These are phyloP conservation scores for Apiospora aurea DNA, from an alignment of 2,329 filamentous ascomycete species.

Conservation along the genomic window DNA sequence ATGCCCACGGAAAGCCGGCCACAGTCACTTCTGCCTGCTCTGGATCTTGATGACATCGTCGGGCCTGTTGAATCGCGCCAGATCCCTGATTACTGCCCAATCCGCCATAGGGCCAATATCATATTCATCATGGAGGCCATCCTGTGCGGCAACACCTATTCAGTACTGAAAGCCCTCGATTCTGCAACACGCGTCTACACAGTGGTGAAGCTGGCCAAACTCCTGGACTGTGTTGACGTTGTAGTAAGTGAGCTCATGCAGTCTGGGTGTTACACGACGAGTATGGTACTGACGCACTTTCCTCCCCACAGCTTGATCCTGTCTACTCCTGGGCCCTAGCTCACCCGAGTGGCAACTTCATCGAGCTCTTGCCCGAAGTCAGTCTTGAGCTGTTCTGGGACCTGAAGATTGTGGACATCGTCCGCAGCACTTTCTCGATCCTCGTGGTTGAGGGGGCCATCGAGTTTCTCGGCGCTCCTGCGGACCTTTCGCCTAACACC, in stretches of 20 bases:
- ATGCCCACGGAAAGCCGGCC: neutral
- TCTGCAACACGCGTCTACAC: constrained; percentile 73
- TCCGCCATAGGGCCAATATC: constrained; percentile 69
- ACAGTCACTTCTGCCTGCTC: constrained; percentile 10
- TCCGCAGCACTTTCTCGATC: constrained; percentile 61
- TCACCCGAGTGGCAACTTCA: constrained; percentile 61
- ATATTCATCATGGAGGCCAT: constrained; percentile 67
- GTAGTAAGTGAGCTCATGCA: constrained; percentile 45
- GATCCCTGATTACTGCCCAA: constrained; percentile 67
- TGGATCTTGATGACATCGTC: constrained; percentile 32
- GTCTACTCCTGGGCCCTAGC: constrained; percentile 66
- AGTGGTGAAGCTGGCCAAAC: constrained; percentile 66
- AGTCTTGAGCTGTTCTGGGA: constrained; percentile 62
- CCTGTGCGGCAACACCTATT: constrained; percentile 41
- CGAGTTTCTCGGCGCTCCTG: constrained; percentile 31
- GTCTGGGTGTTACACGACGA: constrained; percentile 30
- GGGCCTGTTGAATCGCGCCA: constrained; percentile 34
- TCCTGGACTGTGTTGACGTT: constrained; percentile 58
- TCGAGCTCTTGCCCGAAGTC: constrained; percentile 70
- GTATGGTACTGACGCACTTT: constrained; percentile 28
- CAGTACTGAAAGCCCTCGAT: constrained; percentile 62
- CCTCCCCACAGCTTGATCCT: constrained; percentile 47
- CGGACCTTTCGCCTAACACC: neutral
- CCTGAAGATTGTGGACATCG: constrained; percentile 51
- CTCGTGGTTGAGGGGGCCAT: constrained; percentile 70